Base-by-base conservation (phyloP, 257 asterid genomes). In the Nicotiana knightiana region DNA sequence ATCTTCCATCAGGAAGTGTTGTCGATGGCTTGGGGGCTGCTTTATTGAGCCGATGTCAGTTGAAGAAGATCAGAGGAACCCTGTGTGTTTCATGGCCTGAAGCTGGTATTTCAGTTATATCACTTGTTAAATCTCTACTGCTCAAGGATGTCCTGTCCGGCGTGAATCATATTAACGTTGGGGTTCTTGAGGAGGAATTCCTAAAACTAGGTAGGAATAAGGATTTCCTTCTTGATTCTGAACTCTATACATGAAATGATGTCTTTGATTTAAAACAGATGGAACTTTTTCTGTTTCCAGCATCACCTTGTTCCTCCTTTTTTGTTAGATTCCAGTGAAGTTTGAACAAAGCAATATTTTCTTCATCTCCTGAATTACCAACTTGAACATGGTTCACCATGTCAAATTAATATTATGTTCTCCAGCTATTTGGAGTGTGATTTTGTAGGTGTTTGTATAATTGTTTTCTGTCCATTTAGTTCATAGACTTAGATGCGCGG, bases 1-100 rank as follows among this genome's bases (percentile, higher is more conserved):
- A 92, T 84, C 90, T 90, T 81, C 98, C 98, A 16, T 96, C 99
- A 12, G 99, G 99, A 81, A 96, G 99, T 85, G 86, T 96, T 86
- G 92, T 93, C 39, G 98, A 94, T 82, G 98, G 98, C 66, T 53
- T 97, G 85, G 94, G 86, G 3, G 98, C 98, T 82, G 97, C 99
- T 67, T 82, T 94, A 35, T 86, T 94, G 91, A 88, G 92, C 82
- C 91, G 91, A 54, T 97, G 98, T 55, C 89, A 94, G 76, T 46
- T 92, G 89, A 90, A 90, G 91, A 92, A 89, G 85, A 90, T 93
- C 53, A 91, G 81, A 84, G 98, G 96, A 57, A 89, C 94, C 18
- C 82, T 97, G 46, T 89, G 91, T 24, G 88, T 91, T 80, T 89
- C 98, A 1, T 97, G 98, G 98, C 99, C 99, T 13, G 93, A 92